Evolutionary conservation across 202 grass and related monocot species (phyloP), one percentile per base, ranked within the genome.

Genomic region (Sporobolus alterniflorus): DNA sequence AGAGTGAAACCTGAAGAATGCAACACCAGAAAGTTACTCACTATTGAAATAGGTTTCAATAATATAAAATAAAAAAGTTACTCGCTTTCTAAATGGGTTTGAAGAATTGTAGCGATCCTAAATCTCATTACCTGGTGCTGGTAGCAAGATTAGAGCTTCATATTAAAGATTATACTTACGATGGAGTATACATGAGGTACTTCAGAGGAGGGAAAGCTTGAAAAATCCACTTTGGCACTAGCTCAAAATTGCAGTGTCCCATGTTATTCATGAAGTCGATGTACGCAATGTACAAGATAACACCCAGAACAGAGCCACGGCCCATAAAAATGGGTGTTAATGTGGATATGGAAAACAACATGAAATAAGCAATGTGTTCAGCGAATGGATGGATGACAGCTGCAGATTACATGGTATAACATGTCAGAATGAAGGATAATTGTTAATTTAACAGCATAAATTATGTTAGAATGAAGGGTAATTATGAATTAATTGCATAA

Each of bases 191-290:
- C 86, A 94, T 89, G 61, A 94, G 86, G 59, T 91, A 91, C 86
- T 94, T 94, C 43, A 91, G 86, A 87, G 83, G 88, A 29, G 92
- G 92, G 61, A 94, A 94, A 49, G 21, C 80, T 67, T 65, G 46
- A 55, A 94, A 94, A 5, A 91, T 62, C 86, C 76, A 84, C 63
- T 84, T 91, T 29, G 92, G 92, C 64, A 94, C 81, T 44, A 94
- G 42, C 80, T 94, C 92, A 67, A 94, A 91, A 52, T 94, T 94
- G 63, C 89, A 91, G 63, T 94, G 92, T 4, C 92, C 92, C 89
- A 94, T 84, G 69, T 94, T 94, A 71, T 91, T 94, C 92, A 94
- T 94, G 76, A 94, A 89, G 64, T 91, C 89, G 18, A 91, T 84
- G 55, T 78, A 78, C 7, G 75, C 75, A 50, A 78, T 81, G 71